Evolutionary conservation across 2,329 filamentous ascomycete species (phyloP), one percentile per base, ranked within the genome.

Genomic region (Bretziella fagacearum): DNA sequence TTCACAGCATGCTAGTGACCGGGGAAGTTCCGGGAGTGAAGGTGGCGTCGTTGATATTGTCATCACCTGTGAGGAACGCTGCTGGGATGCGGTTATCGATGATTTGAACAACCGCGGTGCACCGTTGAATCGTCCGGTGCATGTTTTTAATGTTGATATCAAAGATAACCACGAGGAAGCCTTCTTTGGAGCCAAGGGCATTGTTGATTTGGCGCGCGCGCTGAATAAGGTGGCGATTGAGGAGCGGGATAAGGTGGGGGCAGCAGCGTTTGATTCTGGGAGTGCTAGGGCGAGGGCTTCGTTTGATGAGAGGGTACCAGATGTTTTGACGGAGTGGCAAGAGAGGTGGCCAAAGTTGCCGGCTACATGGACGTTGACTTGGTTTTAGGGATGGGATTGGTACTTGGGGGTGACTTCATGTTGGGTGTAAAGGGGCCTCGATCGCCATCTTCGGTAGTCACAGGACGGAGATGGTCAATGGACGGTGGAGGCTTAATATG

Each of bases 111-210:
- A 78, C 56, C 76, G 93, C 52, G 91, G 89, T 6, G 77, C 81
- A 0, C 81, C 84, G 3, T 68, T 98, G 49, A 98, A 98, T 61
- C 71, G 85, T 2, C 87, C 91, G 0, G 91, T 98, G 0, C 91
- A 98, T 59, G 84, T 98, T 48, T 93, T 98, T 68, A 98, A 98
- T 56, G 81, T 98, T 47, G 91, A 98, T 60, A 98, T 98, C 58
- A 89, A 83, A 62, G 91, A 98, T 64, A 98, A 96, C 58, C 91
- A 96, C 58, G 89, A 98, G 61, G 91, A 98, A 63, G 91, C 91
- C 0, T 70, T 89, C 18, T 74, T 95, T 2, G 91, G 91, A 7
- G 91, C 91, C 1, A 77, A 81, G 54, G 91, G 84, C 37, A 98
- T 98, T 50, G 70, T 96, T 30, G 91, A 98, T 58, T 70, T 98